These are phyloP conservation scores for Beauveria australis DNA, from an alignment of 2,329 filamentous ascomycete species.

Conservation along the genomic window DNA sequence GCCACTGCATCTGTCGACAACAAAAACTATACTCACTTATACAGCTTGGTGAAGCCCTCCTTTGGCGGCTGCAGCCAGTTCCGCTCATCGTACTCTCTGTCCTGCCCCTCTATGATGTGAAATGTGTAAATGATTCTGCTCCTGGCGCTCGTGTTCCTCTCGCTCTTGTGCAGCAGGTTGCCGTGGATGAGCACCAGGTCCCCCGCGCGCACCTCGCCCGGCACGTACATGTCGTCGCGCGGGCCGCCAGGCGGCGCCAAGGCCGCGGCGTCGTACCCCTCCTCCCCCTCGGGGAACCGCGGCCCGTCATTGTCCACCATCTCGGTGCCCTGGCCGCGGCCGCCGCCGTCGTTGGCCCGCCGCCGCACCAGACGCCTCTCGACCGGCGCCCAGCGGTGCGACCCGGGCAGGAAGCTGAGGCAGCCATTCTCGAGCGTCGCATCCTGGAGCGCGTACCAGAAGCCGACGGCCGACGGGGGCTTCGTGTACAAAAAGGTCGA, in stretches of 20 bases:
- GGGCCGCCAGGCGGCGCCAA: conserved; percentile 27
- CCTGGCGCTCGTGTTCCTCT: conserved; percentile 79
- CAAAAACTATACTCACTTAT: conserved; percentile 18
- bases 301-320: conserved; percentile 63
- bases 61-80: conserved; percentile 91
- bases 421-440: conserved; percentile 81
- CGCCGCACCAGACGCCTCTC: conserved; percentile 69
- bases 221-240: conserved; percentile 55
- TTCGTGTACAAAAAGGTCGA: conserved; percentile 87
- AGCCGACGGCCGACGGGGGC: conserved; percentile 82
- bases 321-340: conserved; percentile 47
- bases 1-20: neutral
- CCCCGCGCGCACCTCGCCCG: conserved; percentile 84
- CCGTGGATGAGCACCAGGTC: conserved; percentile 91
- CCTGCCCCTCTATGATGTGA: conserved; percentile 82
- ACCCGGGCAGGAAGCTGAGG: conserved; percentile 75
- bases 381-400: conserved; percentile 66
- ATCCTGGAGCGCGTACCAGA: conserved; percentile 96
- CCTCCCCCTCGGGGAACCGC: conserved; percentile 48
- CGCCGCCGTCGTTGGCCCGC: conserved; percentile 38
- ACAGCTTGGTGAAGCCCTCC: conserved; percentile 69
- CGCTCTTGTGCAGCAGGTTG: conserved; percentile 91
- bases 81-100: conserved; percentile 65
- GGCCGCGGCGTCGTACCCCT: conserved; percentile 35
- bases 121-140: conserved; percentile 96